These are phyloP conservation scores for Diaporthe sp. DNA, from an alignment of 2,329 filamentous ascomycete species.

Conservation along the genomic window DNA sequence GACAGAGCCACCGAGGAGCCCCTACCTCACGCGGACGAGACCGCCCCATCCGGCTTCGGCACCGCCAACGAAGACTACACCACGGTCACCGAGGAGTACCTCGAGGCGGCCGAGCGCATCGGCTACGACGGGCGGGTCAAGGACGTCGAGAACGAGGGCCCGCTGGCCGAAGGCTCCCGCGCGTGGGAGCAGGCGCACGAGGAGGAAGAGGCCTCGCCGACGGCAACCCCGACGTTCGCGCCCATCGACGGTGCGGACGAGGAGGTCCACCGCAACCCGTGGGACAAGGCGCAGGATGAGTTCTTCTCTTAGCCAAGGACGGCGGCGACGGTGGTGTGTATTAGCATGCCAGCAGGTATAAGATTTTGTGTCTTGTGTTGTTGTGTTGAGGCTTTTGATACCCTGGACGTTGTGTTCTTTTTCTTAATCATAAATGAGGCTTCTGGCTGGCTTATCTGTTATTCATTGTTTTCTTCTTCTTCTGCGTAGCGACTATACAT, in stretches of 20 bases:
- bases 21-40: slow-evolving; percentile 46
- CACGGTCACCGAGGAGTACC: slow-evolving; percentile 41
- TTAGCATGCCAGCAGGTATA: slow-evolving; percentile 14
- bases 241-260: slow-evolving; percentile 55
- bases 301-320: slow-evolving; percentile 1
- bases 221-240: slow-evolving; percentile 40
- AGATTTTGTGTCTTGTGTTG: slow-evolving; percentile 14
- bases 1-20: slow-evolving; percentile 33
- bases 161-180: slow-evolving; percentile 39
- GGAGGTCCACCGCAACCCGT: slow-evolving; percentile 60
- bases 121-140: slow-evolving; percentile 41
- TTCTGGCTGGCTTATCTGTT: background rate
- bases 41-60: slow-evolving; percentile 46
- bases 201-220: slow-evolving; percentile 29
- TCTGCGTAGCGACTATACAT: slow-evolving; percentile 1
- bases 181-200: slow-evolving; percentile 38
- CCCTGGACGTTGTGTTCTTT: background rate
- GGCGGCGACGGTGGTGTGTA: background rate
- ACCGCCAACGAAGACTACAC: slow-evolving; percentile 41
- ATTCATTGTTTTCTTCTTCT: no score
- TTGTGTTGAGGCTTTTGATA: slow-evolving; percentile 34
- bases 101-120: slow-evolving; percentile 44
- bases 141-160: slow-evolving; percentile 40
- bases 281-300: slow-evolving; percentile 47
- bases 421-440: background rate